These are phyloP conservation scores for Linnemannia schmuckeri DNA, from an alignment of 192 early-diverging fungal genomes.

Conservation along the genomic window DNA sequence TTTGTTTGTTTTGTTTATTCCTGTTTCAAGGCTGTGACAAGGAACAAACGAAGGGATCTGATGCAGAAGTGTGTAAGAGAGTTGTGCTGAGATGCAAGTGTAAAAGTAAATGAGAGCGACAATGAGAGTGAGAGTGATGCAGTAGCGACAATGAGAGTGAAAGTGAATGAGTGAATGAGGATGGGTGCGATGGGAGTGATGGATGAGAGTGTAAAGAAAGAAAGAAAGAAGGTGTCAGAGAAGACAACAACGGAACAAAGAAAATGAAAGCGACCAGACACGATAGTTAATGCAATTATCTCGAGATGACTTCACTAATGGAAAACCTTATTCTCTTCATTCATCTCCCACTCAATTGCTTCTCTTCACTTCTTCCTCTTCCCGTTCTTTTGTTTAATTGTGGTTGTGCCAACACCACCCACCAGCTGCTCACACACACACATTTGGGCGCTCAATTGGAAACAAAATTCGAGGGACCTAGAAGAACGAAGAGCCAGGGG, in stretches of 20 bases:
- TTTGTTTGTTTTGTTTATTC: not conserved
- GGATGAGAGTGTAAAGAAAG: not conserved
- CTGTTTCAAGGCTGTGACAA: not conserved
- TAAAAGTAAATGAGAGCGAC: not conserved
- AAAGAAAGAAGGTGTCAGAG: not conserved
- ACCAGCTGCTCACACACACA: too few species aligned
- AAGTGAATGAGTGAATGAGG: not conserved
- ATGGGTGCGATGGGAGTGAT: not conserved
- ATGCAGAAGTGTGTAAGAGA: not conserved
- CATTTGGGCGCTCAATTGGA: too few species aligned
- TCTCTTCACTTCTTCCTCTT: not conserved
- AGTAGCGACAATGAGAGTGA: not conserved
- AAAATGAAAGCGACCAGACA: not conserved
- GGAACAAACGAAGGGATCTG: not conserved
- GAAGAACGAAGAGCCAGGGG: too few species aligned
- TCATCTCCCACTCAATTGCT: not conserved
- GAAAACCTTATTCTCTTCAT: not conserved
- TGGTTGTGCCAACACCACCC: too few species aligned
- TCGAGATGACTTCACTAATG: not conserved
- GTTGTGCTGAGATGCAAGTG: not conserved
- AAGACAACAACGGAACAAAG: not conserved
- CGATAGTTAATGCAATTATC: not conserved
- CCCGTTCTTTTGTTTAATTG: not conserved
- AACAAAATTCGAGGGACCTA: too few species aligned
- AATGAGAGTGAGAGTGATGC: not conserved